Percentiles rank a stretch among this genome's conserved stretches.
phyloP scores from a whole-genome alignment of 129 eudicot genomes.

The Heracleum sosnowskyi region DNA sequence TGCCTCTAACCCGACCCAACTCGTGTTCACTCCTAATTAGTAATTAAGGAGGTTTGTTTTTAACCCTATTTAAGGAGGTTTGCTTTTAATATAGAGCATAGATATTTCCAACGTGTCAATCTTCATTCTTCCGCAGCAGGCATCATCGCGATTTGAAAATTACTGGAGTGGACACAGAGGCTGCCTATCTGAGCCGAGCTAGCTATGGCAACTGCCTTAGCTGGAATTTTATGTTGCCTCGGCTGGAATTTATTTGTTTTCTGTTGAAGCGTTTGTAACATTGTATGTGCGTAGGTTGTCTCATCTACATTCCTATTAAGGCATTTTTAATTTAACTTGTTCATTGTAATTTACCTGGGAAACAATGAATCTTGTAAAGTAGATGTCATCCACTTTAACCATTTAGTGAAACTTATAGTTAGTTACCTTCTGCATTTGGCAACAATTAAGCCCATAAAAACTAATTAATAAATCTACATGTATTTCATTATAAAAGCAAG shows the following conservation, averaged over 20 bases:
- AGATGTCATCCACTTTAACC: not conserved
- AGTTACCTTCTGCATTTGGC: no score
- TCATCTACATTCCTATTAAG: not conserved
- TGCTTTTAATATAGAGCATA: no score
- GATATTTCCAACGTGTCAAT: no score
- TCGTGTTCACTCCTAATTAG: no score
- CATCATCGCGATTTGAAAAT: not conserved
- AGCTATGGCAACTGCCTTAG: not conserved
- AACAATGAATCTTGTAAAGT: not conserved
- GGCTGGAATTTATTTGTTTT: not conserved
- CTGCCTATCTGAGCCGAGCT: not conserved
- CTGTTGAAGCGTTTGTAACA: not conserved
- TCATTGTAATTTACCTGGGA: not conserved
- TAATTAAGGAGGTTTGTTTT: no score
- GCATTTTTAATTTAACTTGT: not conserved
- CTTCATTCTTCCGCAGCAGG: no score
- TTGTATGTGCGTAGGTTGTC: not conserved
- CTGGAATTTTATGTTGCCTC: not conserved
- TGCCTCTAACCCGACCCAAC: no score
- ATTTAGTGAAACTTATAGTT: no score
- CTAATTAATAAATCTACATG: slow-evolving; percentile 26
- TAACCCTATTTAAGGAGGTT: no score
- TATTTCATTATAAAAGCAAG: not conserved
- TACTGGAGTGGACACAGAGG: not conserved
- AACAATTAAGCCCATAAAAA: no score